phyloP scores from a whole-genome alignment of 176 grass and related monocot species.

The Dendrocalamus sinicus region DNA sequence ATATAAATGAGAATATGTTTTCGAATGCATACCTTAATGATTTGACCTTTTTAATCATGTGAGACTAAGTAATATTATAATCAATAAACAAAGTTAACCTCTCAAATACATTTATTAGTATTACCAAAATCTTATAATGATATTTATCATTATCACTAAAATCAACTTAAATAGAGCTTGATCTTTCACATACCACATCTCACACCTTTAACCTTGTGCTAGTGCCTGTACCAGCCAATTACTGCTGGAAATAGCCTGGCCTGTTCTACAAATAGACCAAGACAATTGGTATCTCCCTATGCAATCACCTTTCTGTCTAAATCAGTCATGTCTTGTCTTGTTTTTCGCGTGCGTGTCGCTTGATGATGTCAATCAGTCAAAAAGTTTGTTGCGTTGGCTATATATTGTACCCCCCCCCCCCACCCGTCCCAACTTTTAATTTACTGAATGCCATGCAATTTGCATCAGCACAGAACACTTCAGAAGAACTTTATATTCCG shows the following conservation, averaged over 20 bases:
- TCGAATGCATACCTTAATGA: no score
- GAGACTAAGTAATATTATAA: no score
- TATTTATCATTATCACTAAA: no score
- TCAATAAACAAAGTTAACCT: no score
- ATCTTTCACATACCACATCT: background rate
- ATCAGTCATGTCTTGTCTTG: slow-evolving; percentile 54
- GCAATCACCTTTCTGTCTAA: slow-evolving; percentile 43
- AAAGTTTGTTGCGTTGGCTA: background rate
- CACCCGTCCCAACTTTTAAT: background rate
- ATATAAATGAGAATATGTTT: no score
- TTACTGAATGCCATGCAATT: slow-evolving; percentile 1
- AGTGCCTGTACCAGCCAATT: slow-evolving; percentile 31
- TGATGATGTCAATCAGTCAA: background rate
- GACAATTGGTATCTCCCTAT: slow-evolving; percentile 40
- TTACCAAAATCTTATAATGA: no score
- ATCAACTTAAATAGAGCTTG: no score
- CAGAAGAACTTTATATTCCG: background rate
- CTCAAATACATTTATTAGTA: no score
- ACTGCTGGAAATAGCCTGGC: slow-evolving; percentile 17
- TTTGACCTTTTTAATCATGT: no score
- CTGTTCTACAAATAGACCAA: slow-evolving; percentile 28
- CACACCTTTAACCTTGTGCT: background rate
- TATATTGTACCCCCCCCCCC: background rate
- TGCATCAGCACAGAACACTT: background rate
- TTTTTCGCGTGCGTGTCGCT: background rate